Conservation (phyloP, 495 filamentous ascomycete genomes). For the Podospora comata region DNA sequence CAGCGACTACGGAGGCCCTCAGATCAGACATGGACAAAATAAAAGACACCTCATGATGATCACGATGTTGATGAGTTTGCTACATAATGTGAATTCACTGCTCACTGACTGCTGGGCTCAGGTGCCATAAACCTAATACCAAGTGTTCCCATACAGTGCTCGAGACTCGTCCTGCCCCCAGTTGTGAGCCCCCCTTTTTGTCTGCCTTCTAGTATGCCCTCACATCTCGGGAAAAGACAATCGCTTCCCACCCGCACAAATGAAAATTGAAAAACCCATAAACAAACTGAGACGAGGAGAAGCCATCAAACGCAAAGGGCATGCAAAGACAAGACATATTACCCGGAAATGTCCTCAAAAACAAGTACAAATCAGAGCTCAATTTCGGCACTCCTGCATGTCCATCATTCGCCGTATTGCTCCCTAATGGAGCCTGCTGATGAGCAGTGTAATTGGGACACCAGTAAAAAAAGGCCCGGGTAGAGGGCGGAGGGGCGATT, state of each 20-base stretch:
- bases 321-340: constrained; percentile 21
- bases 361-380: constrained; percentile 26
- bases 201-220: background rate
- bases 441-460: constrained; percentile 11
- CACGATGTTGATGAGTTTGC: background rate
- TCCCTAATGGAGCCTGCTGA: constrained; percentile 14
- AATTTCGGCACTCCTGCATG: constrained; percentile 12
- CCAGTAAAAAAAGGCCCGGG: constrained; percentile 13
- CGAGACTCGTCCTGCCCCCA: constrained; percentile 21
- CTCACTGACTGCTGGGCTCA: background rate
- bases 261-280: constrained; percentile 6
- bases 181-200: constrained; percentile 14
- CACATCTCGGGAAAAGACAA: constrained; percentile 7
- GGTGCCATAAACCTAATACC: background rate
- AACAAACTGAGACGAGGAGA: constrained; percentile 19
- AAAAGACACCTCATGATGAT: too few relatives aligned
- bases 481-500: constrained; percentile 14
- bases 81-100: background rate
- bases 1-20: background rate
- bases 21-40: background rate
- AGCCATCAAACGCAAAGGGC: constrained; percentile 26
- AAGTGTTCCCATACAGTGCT: background rate
- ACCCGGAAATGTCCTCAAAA: constrained; percentile 23
- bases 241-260: constrained; percentile 12
- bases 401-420: constrained; percentile 16